These are phyloP conservation scores for Cymbopogon citratus DNA, from an alignment of 176 grass and related monocot species.

Conservation along the genomic window DNA sequence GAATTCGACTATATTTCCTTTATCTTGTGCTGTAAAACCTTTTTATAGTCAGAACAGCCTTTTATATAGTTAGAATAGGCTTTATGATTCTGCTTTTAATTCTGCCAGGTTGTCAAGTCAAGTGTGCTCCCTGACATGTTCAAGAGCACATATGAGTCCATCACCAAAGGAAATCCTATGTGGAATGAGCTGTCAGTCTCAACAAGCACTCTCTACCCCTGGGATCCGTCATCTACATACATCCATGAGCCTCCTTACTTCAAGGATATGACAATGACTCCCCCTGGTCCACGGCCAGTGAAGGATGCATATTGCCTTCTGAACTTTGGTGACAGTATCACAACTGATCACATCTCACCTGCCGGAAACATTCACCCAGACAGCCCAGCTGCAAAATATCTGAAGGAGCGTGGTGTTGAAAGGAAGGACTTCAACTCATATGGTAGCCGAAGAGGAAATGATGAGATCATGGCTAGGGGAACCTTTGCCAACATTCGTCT, in stretches of 20 bases:
- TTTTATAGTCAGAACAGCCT: background rate
- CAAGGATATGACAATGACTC: constrained; percentile 93
- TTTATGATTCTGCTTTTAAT: constrained; percentile 25
- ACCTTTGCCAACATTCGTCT: constrained; percentile 97
- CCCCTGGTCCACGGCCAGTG: constrained; percentile 83
- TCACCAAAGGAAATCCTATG: constrained; percentile 97
- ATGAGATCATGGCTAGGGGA: constrained; percentile 99
- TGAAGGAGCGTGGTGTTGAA: constrained; percentile 71
- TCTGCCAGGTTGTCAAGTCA: constrained; percentile 79
- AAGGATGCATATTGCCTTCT: constrained; percentile 97
- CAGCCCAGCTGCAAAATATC: constrained; percentile 75
- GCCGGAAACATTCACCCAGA: constrained; percentile 87
- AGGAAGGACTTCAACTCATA: constrained; percentile 95
- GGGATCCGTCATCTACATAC: constrained; percentile 87
- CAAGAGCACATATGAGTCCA: constrained; percentile 76
- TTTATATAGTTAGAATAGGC: background rate
- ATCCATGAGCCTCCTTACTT: constrained; percentile 98
- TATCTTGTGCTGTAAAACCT: background rate
- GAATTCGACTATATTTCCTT: constrained; percentile 4
- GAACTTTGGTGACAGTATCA: constrained; percentile 96
- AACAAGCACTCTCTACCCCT: constrained; percentile 75
- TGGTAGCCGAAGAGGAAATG: constrained; percentile 85
- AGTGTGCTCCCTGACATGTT: constrained; percentile 99
- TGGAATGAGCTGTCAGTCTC: constrained; percentile 86
- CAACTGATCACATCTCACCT: constrained; percentile 97